Evolutionary conservation across 2,329 filamentous ascomycete species (phyloP).

Genomic region (Monilinia fructicola): DNA sequence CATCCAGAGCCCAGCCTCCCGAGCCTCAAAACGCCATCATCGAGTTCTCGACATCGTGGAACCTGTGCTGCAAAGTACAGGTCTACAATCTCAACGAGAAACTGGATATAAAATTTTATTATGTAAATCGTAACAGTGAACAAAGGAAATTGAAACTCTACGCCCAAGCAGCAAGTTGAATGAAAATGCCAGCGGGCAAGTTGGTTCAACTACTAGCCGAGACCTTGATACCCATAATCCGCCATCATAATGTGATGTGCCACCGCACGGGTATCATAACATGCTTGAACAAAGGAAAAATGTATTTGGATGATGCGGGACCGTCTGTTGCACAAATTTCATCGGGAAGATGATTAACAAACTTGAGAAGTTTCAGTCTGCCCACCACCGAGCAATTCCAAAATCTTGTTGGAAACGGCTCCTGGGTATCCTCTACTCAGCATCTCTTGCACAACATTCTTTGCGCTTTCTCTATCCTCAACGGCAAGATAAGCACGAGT

Average conservation of each 20-base stretch:
- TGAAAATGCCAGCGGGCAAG: not conserved
- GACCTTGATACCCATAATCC: constrained; percentile 34
- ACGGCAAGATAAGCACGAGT: constrained; percentile 86
- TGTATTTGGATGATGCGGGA: constrained; percentile 21
- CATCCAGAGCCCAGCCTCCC: not conserved
- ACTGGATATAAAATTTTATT: constrained; percentile 20
- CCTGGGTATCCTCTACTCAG: constrained; percentile 84
- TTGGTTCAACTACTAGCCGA: constrained; percentile 5
- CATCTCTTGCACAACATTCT: constrained; percentile 84
- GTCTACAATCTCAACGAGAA: constrained; percentile 33
- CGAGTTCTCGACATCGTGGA: constrained; percentile 35
- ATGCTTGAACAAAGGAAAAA: constrained; percentile 35
- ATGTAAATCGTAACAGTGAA: constrained; percentile 19
- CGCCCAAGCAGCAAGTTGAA: constrained; percentile 22
- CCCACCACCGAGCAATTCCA: constrained; percentile 75
- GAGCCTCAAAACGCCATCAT: constrained; percentile 15
- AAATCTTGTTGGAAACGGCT: constrained; percentile 89
- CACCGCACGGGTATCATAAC: constrained; percentile 39
- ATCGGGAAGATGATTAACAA: not conserved
- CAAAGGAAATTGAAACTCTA: constrained; percentile 23
- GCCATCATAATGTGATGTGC: constrained; percentile 31
- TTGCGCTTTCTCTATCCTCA: constrained; percentile 74
- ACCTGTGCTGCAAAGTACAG: constrained; percentile 26
- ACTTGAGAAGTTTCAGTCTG: constrained; percentile 31
- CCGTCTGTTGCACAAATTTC: constrained; percentile 24